Evolutionary conservation across 176 grass and related monocot species (phyloP), one percentile per base, ranked within the genome.

Genomic region (Eremochloa ophiuroides): DNA sequence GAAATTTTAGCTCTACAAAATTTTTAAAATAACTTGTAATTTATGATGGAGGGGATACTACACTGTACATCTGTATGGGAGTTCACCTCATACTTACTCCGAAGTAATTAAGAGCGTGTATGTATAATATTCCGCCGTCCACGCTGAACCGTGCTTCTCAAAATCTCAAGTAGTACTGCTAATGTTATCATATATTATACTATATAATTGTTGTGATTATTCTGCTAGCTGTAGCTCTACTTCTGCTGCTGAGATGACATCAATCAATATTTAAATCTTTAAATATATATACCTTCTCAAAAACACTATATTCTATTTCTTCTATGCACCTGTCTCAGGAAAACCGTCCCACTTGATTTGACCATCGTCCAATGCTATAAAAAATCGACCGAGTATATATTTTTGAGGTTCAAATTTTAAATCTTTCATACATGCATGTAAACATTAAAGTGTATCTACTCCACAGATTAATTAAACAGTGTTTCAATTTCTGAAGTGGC

Each of bases 81-180:
- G 1, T 28, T 61, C 23, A 27, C 25, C 28, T 61, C 58, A 59
- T 59, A 26, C 10, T 0, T 25, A 59, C n/a, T 26, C 23, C 48
- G 7, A 53, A 53, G 18, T 53, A 50, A 50, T 43, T 13, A 44
- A 14, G 48, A 22, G 2, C 18, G 48, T n/a, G n/a, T n/a, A n/a
- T 22, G 69, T 71, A 71, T 30, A 47, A 47, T 71, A 71, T 50
- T 73, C 18, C 26, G 43, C 70, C 70, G 70, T 50, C 70, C 70
- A 72, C 69, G 42, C 42, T 17, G 33, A 65, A 50, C 47, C 35
- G 35, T 10, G 14, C 44, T 47, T 47, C 44, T 4, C 5, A 18
- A 48, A 48, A 17, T 48, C 46, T 48, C 46, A 6, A 17, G 16
- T 48, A 50, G 2, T 5, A 50, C 47, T 50, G 20, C 16, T 48